These are phyloP conservation scores for Pythium grandisporangium DNA, from an alignment of 352 stramenopile genomes.

Conservation along the genomic window DNA sequence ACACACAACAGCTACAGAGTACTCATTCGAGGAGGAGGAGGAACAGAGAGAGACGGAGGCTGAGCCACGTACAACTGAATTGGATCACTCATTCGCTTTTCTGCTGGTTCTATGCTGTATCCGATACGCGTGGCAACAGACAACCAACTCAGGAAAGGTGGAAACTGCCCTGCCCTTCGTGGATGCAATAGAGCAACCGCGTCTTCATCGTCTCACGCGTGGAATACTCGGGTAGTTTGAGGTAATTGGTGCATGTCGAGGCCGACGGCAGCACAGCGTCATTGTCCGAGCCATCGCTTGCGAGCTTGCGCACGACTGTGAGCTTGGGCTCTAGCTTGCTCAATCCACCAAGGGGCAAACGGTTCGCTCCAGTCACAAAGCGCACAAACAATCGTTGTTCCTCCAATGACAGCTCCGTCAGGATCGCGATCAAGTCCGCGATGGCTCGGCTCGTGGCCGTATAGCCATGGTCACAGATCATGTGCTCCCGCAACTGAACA, in stretches of 20 bases:
- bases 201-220: slow-evolving; percentile 57
- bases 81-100: no score
- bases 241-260: slow-evolving; percentile 87
- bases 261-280: slow-evolving; percentile 74
- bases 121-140: no score
- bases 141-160: slow-evolving; percentile 70
- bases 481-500: slow-evolving; percentile 56
- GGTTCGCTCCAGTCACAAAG: slow-evolving; percentile 86
- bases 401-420: slow-evolving; percentile 52
- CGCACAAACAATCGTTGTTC: slow-evolving; percentile 82
- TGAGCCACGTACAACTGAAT: no score
- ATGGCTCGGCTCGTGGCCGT: slow-evolving; percentile 53
- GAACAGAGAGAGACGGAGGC: no score
- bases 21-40: no score
- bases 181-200: slow-evolving; percentile 77
- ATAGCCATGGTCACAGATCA: slow-evolving; percentile 85
- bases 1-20: no score
- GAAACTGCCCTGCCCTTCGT: slow-evolving; percentile 79
- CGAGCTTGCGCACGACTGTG: slow-evolving; percentile 83
- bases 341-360: slow-evolving; percentile 78
- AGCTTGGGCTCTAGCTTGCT: slow-evolving; percentile 75
- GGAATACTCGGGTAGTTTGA: slow-evolving; percentile 89
- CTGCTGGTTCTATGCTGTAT: no score
- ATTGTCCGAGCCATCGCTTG: slow-evolving; percentile 11
- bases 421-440: slow-evolving; percentile 57